These are phyloP conservation scores for Lanmaoa pseudosensibilis DNA, from an alignment of 768 basidiomycete species.

Conservation along the genomic window DNA sequence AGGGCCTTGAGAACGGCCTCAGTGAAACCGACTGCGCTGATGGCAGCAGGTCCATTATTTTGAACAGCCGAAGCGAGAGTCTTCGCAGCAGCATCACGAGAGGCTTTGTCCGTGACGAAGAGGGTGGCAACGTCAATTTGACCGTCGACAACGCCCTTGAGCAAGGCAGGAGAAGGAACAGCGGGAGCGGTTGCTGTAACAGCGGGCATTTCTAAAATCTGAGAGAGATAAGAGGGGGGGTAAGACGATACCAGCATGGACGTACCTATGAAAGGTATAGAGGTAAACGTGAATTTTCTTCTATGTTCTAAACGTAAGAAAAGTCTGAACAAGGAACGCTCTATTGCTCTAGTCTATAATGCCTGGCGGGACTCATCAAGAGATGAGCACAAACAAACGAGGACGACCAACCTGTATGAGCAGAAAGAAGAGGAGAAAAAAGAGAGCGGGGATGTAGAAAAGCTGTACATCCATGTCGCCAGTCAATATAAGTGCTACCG, in stretches of 20 bases:
- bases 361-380: constrained; percentile 32
- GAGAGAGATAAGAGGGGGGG: background rate
- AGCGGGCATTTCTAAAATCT: constrained; percentile 78
- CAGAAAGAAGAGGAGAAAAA: constrained; percentile 24
- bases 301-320: constrained; percentile 41
- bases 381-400: background rate
- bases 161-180: constrained; percentile 61
- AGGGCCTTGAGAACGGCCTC: constrained; percentile 82
- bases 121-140: constrained; percentile 73
- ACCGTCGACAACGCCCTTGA: constrained; percentile 68
- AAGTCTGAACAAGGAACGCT: constrained; percentile 61
- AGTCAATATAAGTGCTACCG: constrained; percentile 17
- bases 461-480: background rate
- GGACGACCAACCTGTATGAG: constrained; percentile 35
- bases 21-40: constrained; percentile 66
- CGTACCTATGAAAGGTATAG: constrained; percentile 43
- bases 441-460: constrained; percentile 35
- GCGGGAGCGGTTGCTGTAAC: constrained; percentile 63
- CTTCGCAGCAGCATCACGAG: constrained; percentile 69
- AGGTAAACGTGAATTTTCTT: constrained; percentile 38
- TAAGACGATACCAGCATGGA: background rate
- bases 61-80: constrained; percentile 70
- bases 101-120: constrained; percentile 82
- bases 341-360: constrained; percentile 51
- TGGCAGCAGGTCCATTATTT: constrained; percentile 81